A percentile compares a stretch with the other conserved stretches of the same genome.
Evolutionary conservation across 2,329 filamentous ascomycete species (phyloP).

Genomic region (Aspergillus aculeatinus): DNA sequence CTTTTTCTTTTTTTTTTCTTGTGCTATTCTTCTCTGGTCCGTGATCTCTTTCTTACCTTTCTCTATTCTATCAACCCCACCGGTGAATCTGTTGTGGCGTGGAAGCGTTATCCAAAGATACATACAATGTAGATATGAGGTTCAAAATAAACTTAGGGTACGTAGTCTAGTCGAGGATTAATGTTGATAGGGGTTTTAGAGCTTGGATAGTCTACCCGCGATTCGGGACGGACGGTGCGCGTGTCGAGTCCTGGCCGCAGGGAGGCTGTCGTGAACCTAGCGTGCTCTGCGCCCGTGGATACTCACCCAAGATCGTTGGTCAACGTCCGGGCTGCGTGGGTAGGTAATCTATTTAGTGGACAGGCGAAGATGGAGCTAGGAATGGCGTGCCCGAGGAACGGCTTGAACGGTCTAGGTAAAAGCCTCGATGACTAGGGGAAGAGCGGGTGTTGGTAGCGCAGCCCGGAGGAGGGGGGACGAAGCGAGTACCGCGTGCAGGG

Average conservation of each 20-base stretch:
- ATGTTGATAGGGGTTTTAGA: constrained; percentile 21
- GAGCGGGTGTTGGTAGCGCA: constrained; percentile 40
- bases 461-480: constrained; percentile 29
- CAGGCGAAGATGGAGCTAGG: constrained; percentile 20
- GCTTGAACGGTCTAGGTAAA: constrained; percentile 28
- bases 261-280: constrained; percentile 34
- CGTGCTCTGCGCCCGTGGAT: constrained; percentile 30
- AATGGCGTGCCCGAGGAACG: constrained; percentile 38
- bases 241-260: constrained; percentile 21
- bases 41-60: constrained; percentile 7
- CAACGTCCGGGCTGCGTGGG: constrained; percentile 21
- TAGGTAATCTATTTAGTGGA: constrained; percentile 20
- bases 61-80: constrained; percentile 7
- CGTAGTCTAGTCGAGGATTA: constrained; percentile 12
- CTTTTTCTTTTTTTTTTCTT: constrained; percentile 5
- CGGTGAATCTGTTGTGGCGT: constrained; percentile 17
- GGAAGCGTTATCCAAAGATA: neutral
- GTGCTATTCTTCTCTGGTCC: neutral
- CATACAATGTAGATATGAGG: constrained; percentile 13
- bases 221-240: constrained; percentile 30
- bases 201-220: constrained; percentile 38
- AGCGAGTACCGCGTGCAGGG: constrained; percentile 30
- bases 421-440: constrained; percentile 28
- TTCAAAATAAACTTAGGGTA: constrained; percentile 19
- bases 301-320: constrained; percentile 32